Percentiles rank a stretch among this genome's conserved stretches.
These are phyloP conservation scores for Peronospora belbahrii DNA, from an alignment of 352 stramenopile species.

Conservation along the genomic window DNA sequence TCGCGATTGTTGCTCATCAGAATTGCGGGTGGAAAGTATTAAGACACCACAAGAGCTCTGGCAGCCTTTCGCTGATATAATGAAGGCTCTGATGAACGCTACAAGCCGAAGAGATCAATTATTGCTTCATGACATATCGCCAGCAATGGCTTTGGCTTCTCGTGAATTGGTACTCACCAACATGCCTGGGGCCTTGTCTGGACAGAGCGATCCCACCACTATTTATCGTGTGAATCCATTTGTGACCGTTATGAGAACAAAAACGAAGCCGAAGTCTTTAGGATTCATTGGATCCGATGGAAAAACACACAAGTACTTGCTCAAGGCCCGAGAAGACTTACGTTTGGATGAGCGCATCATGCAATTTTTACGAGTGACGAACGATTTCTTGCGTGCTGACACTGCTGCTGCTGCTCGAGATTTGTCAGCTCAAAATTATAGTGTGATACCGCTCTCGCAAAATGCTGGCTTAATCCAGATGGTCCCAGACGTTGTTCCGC, in stretches of 20 bases:
- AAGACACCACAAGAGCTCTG: slow-evolving; percentile 31
- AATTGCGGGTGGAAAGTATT: slow-evolving; percentile 6
- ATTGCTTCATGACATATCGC: slow-evolving; percentile 67
- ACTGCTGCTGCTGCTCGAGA: slow-evolving; percentile 30
- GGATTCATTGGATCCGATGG: slow-evolving; percentile 74
- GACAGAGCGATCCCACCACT: slow-evolving; percentile 21
- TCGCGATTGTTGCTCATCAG: slow-evolving; percentile 31
- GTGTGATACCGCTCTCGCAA: slow-evolving; percentile 67
- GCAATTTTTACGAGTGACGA: slow-evolving; percentile 77
- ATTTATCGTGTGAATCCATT: slow-evolving; percentile 32
- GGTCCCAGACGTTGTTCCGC: slow-evolving; percentile 67
- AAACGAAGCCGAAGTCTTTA: slow-evolving; percentile 84
- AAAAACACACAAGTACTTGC: slow-evolving; percentile 61
- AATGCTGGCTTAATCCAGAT: slow-evolving; percentile 84
- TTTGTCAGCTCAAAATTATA: slow-evolving; percentile 57
- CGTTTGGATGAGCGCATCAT: slow-evolving; percentile 87
- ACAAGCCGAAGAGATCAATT: slow-evolving; percentile 42
- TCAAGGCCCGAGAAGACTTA: slow-evolving; percentile 85
- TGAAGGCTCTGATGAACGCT: slow-evolving; percentile 46
- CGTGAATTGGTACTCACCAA: slow-evolving; percentile 33
- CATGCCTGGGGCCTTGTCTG: slow-evolving; percentile 45
- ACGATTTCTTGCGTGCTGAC: slow-evolving; percentile 60
- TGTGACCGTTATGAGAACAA: slow-evolving; percentile 63
- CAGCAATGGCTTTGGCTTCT: slow-evolving; percentile 39
- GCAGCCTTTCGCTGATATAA: slow-evolving; percentile 66